Evolutionary conservation across 768 basidiomycete species (phyloP).

Genomic region (Suillus bovinus): DNA sequence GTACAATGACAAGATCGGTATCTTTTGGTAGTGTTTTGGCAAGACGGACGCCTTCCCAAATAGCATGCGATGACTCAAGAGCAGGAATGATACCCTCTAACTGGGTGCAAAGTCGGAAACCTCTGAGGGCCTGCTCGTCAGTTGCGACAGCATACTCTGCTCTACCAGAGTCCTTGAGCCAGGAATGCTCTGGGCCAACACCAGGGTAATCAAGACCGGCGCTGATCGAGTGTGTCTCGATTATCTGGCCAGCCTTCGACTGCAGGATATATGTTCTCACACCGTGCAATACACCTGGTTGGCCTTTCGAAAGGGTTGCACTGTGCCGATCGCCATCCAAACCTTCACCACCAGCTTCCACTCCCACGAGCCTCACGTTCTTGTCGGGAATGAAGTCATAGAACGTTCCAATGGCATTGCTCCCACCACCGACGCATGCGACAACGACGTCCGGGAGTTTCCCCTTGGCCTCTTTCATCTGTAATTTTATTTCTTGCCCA

Average conservation of each 20-base stretch:
- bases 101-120: constrained; percentile 90
- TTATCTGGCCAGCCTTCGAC: constrained; percentile 85
- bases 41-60: constrained; percentile 87
- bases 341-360: constrained; percentile 98
- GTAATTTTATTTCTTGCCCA: constrained; percentile 90
- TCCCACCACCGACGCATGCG: constrained; percentile 97
- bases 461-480: constrained; percentile 67
- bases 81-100: constrained; percentile 98
- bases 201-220: constrained; percentile 97
- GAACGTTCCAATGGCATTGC: constrained; percentile 97
- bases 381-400: constrained; percentile 94
- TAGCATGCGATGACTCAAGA: constrained; percentile 92
- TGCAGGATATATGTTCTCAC: constrained; percentile 96
- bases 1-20: constrained; percentile 85
- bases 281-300: constrained; percentile 94
- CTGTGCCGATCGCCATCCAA: constrained; percentile 85
- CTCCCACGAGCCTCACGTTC: constrained; percentile 83
- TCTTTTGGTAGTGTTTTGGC: constrained; percentile 86
- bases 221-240: constrained; percentile 96
- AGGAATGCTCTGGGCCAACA: constrained; percentile 97
- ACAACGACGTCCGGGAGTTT: constrained; percentile 94
- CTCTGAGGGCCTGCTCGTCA: constrained; percentile 91
- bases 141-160: constrained; percentile 94
- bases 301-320: constrained; percentile 89
- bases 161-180: constrained; percentile 91